phyloP scores from a whole-genome alignment of 768 basidiomycete genomes.

The Boletus eberwhitei region DNA sequence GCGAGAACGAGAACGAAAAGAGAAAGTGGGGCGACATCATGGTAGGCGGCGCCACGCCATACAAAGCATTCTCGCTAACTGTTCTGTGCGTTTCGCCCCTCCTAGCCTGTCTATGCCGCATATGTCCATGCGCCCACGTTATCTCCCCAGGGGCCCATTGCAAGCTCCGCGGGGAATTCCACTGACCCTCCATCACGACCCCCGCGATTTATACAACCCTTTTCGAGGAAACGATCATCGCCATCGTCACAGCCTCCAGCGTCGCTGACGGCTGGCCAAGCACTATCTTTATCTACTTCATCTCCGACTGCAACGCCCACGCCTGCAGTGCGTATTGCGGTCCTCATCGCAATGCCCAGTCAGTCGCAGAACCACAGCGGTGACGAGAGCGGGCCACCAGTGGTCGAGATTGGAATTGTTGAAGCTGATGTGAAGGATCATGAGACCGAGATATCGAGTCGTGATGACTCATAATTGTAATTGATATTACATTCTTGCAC shows the following conservation, averaged over 20 bases:
- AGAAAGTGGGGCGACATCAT: conserved; percentile 28
- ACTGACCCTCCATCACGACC: conserved; percentile 5
- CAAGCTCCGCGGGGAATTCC: not conserved
- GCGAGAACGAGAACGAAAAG: conserved; percentile 16
- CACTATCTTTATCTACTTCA: conserved; percentile 1
- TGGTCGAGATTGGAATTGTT: conserved; percentile 33
- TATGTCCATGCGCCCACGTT: conserved; percentile 14
- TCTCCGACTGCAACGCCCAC: conserved; percentile 8
- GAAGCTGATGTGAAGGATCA: conserved; percentile 14
- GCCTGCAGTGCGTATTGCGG: conserved; percentile 36
- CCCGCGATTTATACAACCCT: conserved; percentile 18
- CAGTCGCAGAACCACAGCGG: not conserved
- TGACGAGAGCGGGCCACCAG: conserved; percentile 29
- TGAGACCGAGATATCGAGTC: not conserved
- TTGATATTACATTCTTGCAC: not conserved
- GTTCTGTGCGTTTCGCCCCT: not conserved
- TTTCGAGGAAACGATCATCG: conserved; percentile 10
- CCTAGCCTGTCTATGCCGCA: conserved; percentile 25
- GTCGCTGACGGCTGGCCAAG: not conserved
- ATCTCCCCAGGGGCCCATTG: not conserved
- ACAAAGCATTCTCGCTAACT: not conserved
- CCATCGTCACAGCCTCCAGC: conserved; percentile 12
- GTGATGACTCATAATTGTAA: conserved; percentile 9
- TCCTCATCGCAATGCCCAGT: conserved; percentile 45
- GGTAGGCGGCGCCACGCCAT: conserved; percentile 13